Percentiles rank a stretch among this genome's conserved stretches.
These are phyloP conservation scores for Acacia concinna DNA, from an alignment of 331 rosid species.

Conservation along the genomic window DNA sequence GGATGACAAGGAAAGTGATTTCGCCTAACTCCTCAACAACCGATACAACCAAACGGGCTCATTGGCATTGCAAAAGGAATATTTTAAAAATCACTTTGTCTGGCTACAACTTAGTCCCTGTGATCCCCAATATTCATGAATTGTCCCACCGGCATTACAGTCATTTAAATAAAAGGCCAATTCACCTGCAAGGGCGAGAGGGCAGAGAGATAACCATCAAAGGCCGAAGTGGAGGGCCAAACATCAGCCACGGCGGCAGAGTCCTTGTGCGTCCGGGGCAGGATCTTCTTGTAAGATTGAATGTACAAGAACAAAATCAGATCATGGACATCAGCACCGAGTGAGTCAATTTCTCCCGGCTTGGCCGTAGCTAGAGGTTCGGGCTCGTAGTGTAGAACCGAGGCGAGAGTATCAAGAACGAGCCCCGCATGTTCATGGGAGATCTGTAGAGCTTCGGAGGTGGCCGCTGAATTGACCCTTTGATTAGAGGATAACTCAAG, in stretches of 20 bases:
- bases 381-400: conserved; percentile 70
- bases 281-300: conserved; percentile 62
- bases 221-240: conserved; percentile 81
- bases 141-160: background rate
- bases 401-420: conserved; percentile 76
- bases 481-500: conserved; percentile 43
- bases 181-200: conserved; percentile 76
- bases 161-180: background rate
- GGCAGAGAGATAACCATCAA: conserved; percentile 76
- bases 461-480: conserved; percentile 54
- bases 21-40: background rate
- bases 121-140: background rate
- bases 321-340: conserved; percentile 43
- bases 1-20: background rate
- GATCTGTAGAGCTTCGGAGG: conserved; percentile 85
- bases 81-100: background rate
- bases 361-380: conserved; percentile 61
- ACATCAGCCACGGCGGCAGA: conserved; percentile 76
- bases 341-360: conserved; percentile 45
- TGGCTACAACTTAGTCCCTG: background rate
- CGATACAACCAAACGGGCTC: background rate
- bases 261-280: conserved; percentile 75
- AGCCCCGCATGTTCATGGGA: conserved; percentile 78
- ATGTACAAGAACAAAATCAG: conserved; percentile 54
- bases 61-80: background rate